Base-by-base conservation (phyloP, 257 asterid species). In the Solanum ahanhuiri region DNA sequence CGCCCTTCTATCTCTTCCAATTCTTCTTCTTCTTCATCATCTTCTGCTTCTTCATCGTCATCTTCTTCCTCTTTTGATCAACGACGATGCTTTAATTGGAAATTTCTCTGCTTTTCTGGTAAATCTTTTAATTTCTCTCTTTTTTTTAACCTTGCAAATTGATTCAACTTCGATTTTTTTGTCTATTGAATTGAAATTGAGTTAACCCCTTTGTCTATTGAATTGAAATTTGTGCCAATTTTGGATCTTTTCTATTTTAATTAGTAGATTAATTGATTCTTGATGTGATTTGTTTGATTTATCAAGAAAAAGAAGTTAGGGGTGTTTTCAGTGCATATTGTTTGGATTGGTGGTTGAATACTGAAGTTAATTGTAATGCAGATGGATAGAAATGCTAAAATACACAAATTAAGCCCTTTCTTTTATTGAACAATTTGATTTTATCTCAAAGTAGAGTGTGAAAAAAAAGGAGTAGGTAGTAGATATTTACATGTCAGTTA, bases 51-150 rank as follows among this genome's bases (percentile, higher is more conserved):
- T 72, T 86, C 84, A 45, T 90, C 94, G 10, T 88, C 92, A 60
- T 69, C 90, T 45, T 91, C 93, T 83, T 91, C 85, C 23, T 90
- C 82, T 63, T 86, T 25, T 37, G 86, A 86, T 85, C 82, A 72
- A 82, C 89, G 87, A 14, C 87, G 84, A n/a, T 81, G 85, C 30
- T 39, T 60, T 64, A 83, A 43, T 77, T 84, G 86, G 87, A 90
- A 88, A 88, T 90, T 90, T 91, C 83, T 91, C 12, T 31, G 87
- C 12, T 87, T 91, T 85, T 87, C 91, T 35, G 97, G 98, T 91
- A 92, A 89, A 11, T 82, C 22, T 87, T 54, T 86, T n/a, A 4
- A n/a, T 20, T 17, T 4, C 41, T 58, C 30, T 85, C 87, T 17
- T 3, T 73, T 45, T 45, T 48, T 48, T 48, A 3, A 15, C 58